Conservation (phyloP, 164 flowering plant genomes). For the Amborella trichopoda region DNA sequence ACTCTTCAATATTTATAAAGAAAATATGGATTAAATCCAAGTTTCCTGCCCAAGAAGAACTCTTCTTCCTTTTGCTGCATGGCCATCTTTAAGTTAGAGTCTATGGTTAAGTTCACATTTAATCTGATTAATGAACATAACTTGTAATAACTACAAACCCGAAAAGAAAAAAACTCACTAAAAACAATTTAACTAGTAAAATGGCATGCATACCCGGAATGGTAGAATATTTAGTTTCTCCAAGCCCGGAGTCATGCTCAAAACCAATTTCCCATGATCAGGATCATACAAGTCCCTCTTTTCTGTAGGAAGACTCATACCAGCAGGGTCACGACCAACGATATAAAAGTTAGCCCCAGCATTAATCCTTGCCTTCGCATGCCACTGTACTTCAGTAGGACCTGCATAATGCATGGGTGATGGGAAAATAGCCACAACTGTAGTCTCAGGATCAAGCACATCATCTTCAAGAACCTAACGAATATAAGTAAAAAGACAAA, state of each 20-base stretch:
- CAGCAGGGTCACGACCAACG: conserved; percentile 99
- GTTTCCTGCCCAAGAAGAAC: no score
- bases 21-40: no score
- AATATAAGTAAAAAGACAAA: background rate
- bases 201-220: conserved; percentile 57
- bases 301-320: conserved; percentile 91
- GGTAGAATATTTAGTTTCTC: conserved; percentile 88
- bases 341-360: conserved; percentile 97
- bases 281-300: conserved; percentile 94
- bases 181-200: no score
- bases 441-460: conserved; percentile 84
- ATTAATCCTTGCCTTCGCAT: conserved; percentile 93
- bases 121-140: background rate
- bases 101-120: no score
- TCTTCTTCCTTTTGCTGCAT: no score
- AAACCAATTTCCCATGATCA: conserved; percentile 90
- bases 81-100: no score
- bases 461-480: conserved; percentile 86
- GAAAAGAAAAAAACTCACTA: no score
- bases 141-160: background rate
- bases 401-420: conserved; percentile 99
- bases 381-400: conserved; percentile 99
- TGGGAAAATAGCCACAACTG: conserved; percentile 89
- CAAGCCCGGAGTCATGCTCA: conserved; percentile 94
- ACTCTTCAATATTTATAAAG: no score